Percentiles rank a stretch among this genome's conserved stretches.
These are phyloP conservation scores for Apophysomyces ossiformis DNA, from an alignment of 371 early-diverging fungal species.

Conservation along the genomic window DNA sequence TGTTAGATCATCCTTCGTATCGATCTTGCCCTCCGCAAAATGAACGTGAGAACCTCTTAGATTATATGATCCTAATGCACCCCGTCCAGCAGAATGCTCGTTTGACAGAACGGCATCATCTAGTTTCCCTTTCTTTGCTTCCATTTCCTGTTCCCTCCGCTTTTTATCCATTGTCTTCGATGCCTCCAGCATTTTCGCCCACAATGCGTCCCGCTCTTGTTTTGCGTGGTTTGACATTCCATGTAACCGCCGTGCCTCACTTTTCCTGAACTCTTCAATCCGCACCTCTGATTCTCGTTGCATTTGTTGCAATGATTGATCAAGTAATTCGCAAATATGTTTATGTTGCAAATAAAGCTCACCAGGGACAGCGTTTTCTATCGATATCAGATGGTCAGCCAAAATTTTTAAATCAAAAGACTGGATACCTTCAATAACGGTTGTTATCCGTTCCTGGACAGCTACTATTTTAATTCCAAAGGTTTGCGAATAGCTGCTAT, in stretches of 20 bases:
- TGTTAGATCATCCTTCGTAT: not conserved
- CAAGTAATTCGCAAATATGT: conserved; percentile 27
- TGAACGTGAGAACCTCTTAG: conserved; percentile 6
- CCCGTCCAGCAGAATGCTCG: conserved; percentile 7
- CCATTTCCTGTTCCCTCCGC: not conserved
- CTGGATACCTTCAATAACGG: conserved; percentile 9
- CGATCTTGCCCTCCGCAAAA: conserved; percentile 6
- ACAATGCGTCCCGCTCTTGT: conserved; percentile 33
- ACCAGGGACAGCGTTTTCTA: conserved; percentile 14
- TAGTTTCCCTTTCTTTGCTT: not conserved
- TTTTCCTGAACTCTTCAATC: conserved; percentile 30
- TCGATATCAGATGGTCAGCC: not conserved
- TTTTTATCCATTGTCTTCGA: conserved; percentile 24
- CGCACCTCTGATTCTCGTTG: conserved; percentile 30
- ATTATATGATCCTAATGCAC: not conserved
- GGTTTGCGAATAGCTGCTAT: conserved; percentile 25
- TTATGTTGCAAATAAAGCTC: conserved; percentile 28
- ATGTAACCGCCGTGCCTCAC: conserved; percentile 25
- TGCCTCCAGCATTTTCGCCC: conserved; percentile 37
- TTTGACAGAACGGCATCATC: not conserved
- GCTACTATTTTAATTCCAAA: conserved; percentile 32
- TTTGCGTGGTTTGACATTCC: conserved; percentile 25
- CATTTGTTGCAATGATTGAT: conserved; percentile 22
- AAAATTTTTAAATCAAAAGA: not conserved
- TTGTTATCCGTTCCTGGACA: conserved; percentile 18